phyloP scores from a whole-genome alignment of 2,329 filamentous ascomycete species.

The Talaromyces pinophilus region DNA sequence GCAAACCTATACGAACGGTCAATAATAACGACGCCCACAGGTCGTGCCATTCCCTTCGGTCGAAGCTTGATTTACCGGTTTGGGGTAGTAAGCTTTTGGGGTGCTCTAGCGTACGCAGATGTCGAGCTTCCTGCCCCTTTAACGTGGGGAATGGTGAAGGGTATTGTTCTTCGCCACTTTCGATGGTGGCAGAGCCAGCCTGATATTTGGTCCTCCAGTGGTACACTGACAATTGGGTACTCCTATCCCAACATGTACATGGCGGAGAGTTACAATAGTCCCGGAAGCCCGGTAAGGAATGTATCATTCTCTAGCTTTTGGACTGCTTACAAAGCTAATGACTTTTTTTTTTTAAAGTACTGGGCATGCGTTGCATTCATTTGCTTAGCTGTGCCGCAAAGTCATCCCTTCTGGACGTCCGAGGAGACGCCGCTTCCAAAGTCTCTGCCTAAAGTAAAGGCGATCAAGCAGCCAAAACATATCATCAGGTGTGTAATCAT shows the following conservation, averaged over 20 bases:
- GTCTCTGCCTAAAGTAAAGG: neutral
- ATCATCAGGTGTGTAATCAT: neutral
- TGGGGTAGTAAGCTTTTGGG: constrained; percentile 26
- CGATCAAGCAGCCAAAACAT: neutral
- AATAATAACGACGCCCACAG: neutral
- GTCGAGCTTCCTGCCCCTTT: constrained; percentile 13
- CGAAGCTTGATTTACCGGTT: constrained; percentile 25
- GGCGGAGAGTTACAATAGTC: constrained; percentile 25
- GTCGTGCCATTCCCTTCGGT: constrained; percentile 18
- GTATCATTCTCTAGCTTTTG: neutral
- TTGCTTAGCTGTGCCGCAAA: constrained; percentile 1
- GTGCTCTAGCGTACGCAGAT: constrained; percentile 22
- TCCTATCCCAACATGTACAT: constrained; percentile 15
- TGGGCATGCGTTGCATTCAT: constrained; percentile 17
- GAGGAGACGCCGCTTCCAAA: constrained; percentile 19
- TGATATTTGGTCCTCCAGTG: constrained; percentile 13
- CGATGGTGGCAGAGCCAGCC: constrained; percentile 26
- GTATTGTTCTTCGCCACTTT: constrained; percentile 22
- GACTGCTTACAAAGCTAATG: neutral
- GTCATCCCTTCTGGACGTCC: constrained; percentile 19
- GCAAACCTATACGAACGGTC: neutral
- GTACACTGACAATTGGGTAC: constrained; percentile 17
- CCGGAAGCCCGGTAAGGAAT: neutral
- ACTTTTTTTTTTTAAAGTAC: constrained; percentile 15
- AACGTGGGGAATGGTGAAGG: constrained; percentile 22